Evolutionary conservation across 2,329 filamentous ascomycete genomes (phyloP), one percentile per base, ranked within the genome.

Genomic region (Emergomyces orientalis): DNA sequence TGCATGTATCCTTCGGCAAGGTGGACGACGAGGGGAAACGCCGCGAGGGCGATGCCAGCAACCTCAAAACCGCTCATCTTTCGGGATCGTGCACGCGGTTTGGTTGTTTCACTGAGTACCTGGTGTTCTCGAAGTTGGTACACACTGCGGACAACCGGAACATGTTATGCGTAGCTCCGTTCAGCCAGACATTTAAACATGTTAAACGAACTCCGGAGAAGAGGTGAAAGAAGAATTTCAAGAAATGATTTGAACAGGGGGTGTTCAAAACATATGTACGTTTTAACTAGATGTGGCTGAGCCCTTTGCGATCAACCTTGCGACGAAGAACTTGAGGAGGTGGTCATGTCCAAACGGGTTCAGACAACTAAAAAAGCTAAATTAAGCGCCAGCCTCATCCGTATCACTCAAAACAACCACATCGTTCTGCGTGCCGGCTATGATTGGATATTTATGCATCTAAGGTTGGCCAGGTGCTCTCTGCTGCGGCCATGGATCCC

Each of bases 11-110:
- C 52, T 45, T 69, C 62, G 19, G 67, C 61, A 9, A 45, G 62
- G 43, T 51, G 39, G 14, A 67, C 62, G 19, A 67, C 17, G 14
- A 69, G 54, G 19, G 67, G 68, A 49, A 69, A 61, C 14, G 64
- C 59, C 3, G 65, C 68, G 19, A 68, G 63, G 13, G 68, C 63
- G 17, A 67, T 54, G 8, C 66, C 67, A 4, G 65, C 62, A 7
- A 68, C 49, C 37, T 69, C 66, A 37, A 67, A 47, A 13, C 68
- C 67, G 9, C 65, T 59, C 63, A 68, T 69, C 11, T 25, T 49
- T 22, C 1, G 9, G 22, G 22, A 2, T 2, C n/a, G 8, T 22
- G 19, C 19, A n/a, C 19, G 43, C 43, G 6, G 8, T 45, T n/a
- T n/a, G 6, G 19, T 22, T 45, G 43, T 47, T 8, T 1, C 43